Base-by-base conservation (phyloP, 2,329 filamentous ascomycete genomes). In the Stemphylium vesicarium region DNA sequence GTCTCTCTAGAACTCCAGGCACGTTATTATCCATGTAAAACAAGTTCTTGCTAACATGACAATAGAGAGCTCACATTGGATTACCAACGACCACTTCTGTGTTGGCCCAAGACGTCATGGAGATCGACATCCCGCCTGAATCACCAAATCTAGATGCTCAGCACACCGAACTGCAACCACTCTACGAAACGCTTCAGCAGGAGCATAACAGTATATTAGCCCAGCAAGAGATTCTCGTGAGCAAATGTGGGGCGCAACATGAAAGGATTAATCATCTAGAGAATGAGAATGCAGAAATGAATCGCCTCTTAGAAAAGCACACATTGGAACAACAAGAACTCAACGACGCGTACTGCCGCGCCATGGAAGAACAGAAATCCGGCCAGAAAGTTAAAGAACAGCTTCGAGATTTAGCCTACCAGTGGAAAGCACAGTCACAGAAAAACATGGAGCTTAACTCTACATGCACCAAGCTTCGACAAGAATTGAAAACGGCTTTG, bases 361-460 rank as follows among this genome's bases (percentile, higher is more conserved):
- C 39, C 8, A 56, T 37, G 6, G 8, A 47, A 47, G 46, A 56
- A 42, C 47, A 56, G 22, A 2, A 51, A 32, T 1, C 20, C 29
- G 43, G 35, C 40, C 0, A 44, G 51, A 41, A 50, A 54, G 2
- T 54, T 6, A 54, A 54, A 54, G 40, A 45, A 55, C 46, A 50
- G 41, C 36, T 55, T 42, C 29, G 43, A 24, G 52, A 55, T 50
- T 43, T 55, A 9, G 41, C 29, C 13, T 5, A 55, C 24, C 2
- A n/a, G 43, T 56, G 15, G 53, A 51, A 56, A 56, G 47, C 47
- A 43, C 16, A 50, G 47, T 43, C 10, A 43, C 11, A 50, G 37
- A 15, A 50, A 11, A 56, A 42, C 22, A 51, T 15, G 4, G 36
- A 56, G 47, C 53, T 56, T 39, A 11, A 39, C 0, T 56, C 53